Conservation (phyloP, 345 rosid species). For the Murraya koenigii region DNA sequence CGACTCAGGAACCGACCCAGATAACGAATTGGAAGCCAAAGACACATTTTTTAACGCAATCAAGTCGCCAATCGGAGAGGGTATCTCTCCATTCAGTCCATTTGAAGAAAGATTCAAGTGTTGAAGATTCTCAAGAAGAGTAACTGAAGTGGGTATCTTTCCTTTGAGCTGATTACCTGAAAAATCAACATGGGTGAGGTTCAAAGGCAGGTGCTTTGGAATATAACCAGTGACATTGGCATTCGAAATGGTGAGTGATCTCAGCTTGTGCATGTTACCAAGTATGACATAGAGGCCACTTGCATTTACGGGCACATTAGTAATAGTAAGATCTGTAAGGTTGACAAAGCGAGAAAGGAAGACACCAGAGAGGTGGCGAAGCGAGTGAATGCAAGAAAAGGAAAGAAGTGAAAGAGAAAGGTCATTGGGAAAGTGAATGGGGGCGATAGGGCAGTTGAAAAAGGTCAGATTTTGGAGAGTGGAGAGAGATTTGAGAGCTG, state of each 20-base stretch:
- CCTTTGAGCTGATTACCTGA: conserved; percentile 73
- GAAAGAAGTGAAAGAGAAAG: conserved; percentile 61
- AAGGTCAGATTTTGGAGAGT: conserved; percentile 70
- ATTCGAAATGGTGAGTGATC: conserved; percentile 56
- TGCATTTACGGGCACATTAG: conserved; percentile 52
- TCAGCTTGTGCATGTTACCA: conserved; percentile 61
- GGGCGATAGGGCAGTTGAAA: conserved; percentile 58
- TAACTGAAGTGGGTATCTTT: conserved; percentile 61
- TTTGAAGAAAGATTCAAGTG: conserved; percentile 62
- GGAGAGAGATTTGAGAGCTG: conserved; percentile 73
- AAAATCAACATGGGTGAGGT: conserved; percentile 74
- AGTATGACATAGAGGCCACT: conserved; percentile 77
- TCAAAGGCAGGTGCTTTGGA: conserved; percentile 46
- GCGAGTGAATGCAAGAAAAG: conserved; percentile 58
- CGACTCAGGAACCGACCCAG: conserved; percentile 82
- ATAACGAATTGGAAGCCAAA: conserved; percentile 68
- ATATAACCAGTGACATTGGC: conserved; percentile 68
- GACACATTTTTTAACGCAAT: conserved; percentile 65
- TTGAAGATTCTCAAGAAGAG: conserved; percentile 64
- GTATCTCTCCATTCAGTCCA: conserved; percentile 63
- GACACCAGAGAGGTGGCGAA: conserved; percentile 65
- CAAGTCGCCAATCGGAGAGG: conserved; percentile 61
- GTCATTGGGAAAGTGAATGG: conserved; percentile 61
- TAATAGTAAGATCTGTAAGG: conserved; percentile 76
- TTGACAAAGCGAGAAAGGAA: conserved; percentile 66